Base-by-base conservation (phyloP, 164 flowering plant genomes). In the Nelumbo lutea region DNA sequence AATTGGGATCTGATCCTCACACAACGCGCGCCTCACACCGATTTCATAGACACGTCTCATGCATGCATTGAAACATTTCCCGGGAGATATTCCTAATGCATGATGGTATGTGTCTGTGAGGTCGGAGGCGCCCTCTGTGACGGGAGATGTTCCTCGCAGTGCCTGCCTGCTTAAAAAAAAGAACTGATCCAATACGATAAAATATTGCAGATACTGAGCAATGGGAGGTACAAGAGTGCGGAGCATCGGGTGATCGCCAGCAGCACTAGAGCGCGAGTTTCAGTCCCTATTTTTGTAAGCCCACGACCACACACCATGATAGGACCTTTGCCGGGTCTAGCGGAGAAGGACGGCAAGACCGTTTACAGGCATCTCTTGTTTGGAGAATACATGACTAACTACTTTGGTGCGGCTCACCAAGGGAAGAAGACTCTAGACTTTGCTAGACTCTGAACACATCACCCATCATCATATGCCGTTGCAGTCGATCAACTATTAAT, bases 381-480 rank as follows among this genome's bases (percentile, higher is more conserved):
- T n/a, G 75, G 71, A 10, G 75, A 72, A 52, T 72, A 62, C 75
- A 72, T 51, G 75, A 71, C 70, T 9, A 72, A 72, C 67, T 72
- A 67, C 46, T 72, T 61, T 41, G 61, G 60, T 11, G 27, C 6
- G 10, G 67, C 40, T 57, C 76, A 73, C 45, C 63, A 67, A 38
- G 76, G 71, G 42, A 73, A 73, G 41, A 57, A 50, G 56, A 62
- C 76, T 9, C 59, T 73, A 39, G 76, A 73, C 56, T 73, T 73
- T 42, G 71, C 76, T 41, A 73, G 64, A 50, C 8, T 5, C 42
- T 66, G 5, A 45, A 14, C 5, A 46, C 48, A n/a, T n/a, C n/a
- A n/a, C n/a, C n/a, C n/a, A n/a, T n/a, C n/a, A n/a, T n/a, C n/a
- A n/a, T n/a, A n/a, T n/a, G n/a, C n/a, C n/a, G n/a, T n/a, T n/a